Evolutionary conservation across 164 flowering plant species (phyloP), one percentile per base, ranked within the genome.

Genomic region (Chloranthus sessilifolius): DNA sequence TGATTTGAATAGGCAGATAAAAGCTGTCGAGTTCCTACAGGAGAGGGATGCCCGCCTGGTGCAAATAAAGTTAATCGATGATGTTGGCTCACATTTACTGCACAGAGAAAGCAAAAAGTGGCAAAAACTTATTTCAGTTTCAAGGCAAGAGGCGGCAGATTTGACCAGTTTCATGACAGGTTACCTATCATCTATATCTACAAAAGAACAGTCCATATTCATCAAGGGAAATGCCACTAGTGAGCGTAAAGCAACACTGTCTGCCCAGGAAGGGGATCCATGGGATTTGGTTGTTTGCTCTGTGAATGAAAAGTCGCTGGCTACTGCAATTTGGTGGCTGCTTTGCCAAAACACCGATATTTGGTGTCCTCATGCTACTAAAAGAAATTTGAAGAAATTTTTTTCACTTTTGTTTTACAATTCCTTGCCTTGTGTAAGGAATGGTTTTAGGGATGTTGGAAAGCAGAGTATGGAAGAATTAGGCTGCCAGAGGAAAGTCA

Each of bases 301-400:
- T 31, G 14, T 83, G 45, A 66, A 67, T 42, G 58, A 60, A 24
- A 69, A 69, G 36, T 67, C 74, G 34, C 61, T 83, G 70, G 76
- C 80, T 25, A 57, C 67, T 60, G 81, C 88, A 47, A 41, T 85
- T 62, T 92, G 92, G 96, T 79, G 78, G 76, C 64, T 78, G 47
- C 43, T 88, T 63, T 85, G 98, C 69, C 75, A 73, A 52, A 80
- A 76, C 56, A 63, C 65, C 52, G 98, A 88, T 79, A 55, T 82
- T 45, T 92, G 98, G 98, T 78, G 78, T 50, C 12, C 51, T 38
- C 87, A 83, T 74, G 83, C 95, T 50, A 26, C 75, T 29, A 69
- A 79, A 60, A 77, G 68, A 74, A 66, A 78, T 47, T 67, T 82
- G 71, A 83, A 79, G 64, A 67, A 55, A 60, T 88, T 92, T 55